These are phyloP conservation scores for Trichoderma cornu-damae DNA, from an alignment of 2,329 filamentous ascomycete species.

Conservation along the genomic window DNA sequence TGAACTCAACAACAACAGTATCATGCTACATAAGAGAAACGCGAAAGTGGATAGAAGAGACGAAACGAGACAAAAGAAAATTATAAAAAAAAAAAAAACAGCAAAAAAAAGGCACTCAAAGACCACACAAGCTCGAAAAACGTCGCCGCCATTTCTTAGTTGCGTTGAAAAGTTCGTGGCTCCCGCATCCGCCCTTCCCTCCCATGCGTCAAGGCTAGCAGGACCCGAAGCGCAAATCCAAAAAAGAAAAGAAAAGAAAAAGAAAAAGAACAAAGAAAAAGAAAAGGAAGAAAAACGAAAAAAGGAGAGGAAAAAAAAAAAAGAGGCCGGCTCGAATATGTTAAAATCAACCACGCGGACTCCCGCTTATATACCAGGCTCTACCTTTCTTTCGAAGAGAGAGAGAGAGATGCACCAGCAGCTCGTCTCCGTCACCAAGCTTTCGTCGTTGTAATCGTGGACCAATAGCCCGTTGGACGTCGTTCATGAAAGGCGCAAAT, in stretches of 20 bases:
- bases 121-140: slow-evolving; percentile 16
- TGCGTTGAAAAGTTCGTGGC: slow-evolving; percentile 15
- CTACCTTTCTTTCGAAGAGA: slow-evolving; percentile 10
- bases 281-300: too few relatives aligned
- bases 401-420: slow-evolving; percentile 21
- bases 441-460: slow-evolving; percentile 17
- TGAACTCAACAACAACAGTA: slow-evolving; percentile 25
- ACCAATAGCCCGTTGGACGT: slow-evolving; percentile 16
- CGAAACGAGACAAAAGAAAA: slow-evolving; percentile 12
- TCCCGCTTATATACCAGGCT: slow-evolving; percentile 20
- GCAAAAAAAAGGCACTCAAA: slow-evolving; percentile 4
- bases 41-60: slow-evolving; percentile 23
- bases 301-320: too few relatives aligned
- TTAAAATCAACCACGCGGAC: slow-evolving; percentile 18
- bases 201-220: slow-evolving; percentile 11
- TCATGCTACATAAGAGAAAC: slow-evolving; percentile 28
- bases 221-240: slow-evolving; percentile 15
- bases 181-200: slow-evolving; percentile 16
- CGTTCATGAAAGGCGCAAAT: slow-evolving; percentile 29
- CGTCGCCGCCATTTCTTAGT: slow-evolving; percentile 14
- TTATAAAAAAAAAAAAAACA: neutral
- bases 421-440: slow-evolving; percentile 11
- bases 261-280: too few relatives aligned
- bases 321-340: slow-evolving; percentile 19
- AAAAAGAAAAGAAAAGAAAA: too few relatives aligned